Conservation (phyloP, 2,329 filamentous ascomycete genomes). For the Ceratocystiopsis sp. region DNA sequence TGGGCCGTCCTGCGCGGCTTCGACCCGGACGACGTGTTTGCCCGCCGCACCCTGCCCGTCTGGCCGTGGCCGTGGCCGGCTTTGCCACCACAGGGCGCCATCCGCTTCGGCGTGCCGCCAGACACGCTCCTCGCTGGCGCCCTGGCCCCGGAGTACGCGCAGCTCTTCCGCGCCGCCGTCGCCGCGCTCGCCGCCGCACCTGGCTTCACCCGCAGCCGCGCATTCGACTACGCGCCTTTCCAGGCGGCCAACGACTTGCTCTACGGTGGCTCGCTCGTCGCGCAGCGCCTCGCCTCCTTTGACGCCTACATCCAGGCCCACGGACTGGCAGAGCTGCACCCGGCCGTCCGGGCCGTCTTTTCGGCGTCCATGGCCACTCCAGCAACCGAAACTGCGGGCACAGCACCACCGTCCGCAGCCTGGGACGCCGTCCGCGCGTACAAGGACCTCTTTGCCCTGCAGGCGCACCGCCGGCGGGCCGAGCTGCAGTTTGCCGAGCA, state of each 20-base stretch:
- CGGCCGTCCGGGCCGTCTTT: neutral
- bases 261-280: neutral
- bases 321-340: neutral
- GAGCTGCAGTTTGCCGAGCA: neutral
- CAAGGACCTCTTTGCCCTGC: neutral
- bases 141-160: too few relatives aligned
- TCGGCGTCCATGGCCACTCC: too few relatives aligned
- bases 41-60: conserved; percentile 36
- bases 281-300: neutral
- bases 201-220: too few relatives aligned
- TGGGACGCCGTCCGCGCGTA: neutral
- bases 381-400: too few relatives aligned
- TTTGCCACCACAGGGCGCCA: conserved; percentile 17
- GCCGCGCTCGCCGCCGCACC: too few relatives aligned
- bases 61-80: conserved; percentile 30
- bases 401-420: too few relatives aligned
- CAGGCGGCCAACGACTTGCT: neutral
- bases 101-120: conserved; percentile 13
- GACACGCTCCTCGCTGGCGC: conserved; percentile 19
- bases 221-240: neutral
- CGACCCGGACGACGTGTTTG: conserved; percentile 31
- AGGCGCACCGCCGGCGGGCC: too few relatives aligned
- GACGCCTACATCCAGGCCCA: neutral
- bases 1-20: conserved; percentile 29
- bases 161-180: neutral